Conservation (phyloP, 169 alveolate species). For the Plasmodium berghei region DNA sequence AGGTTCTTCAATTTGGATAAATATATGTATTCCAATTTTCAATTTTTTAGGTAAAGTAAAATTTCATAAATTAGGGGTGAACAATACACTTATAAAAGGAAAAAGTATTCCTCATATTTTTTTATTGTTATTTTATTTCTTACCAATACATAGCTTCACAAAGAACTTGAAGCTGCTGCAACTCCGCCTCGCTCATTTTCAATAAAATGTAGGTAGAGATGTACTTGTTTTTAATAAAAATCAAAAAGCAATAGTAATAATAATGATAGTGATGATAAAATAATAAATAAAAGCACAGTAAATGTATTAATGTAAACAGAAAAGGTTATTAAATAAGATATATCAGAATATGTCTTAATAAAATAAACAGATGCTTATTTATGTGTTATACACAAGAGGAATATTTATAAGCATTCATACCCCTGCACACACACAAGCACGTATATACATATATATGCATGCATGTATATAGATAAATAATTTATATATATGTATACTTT, state of each 20-base stretch:
- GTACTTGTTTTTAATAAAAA: conserved; percentile 2
- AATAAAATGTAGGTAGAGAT: conserved; percentile 2
- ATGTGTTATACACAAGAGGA: too few relatives aligned
- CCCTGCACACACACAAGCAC: too few relatives aligned
- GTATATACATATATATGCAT: conserved; percentile 1
- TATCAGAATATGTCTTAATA: not conserved
- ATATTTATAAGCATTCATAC: too few relatives aligned
- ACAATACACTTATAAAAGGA: too few relatives aligned
- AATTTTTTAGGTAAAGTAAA: too few relatives aligned
- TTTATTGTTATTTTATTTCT: not conserved
- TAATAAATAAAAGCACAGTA: not conserved
- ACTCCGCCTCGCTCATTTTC: conserved; percentile 82
- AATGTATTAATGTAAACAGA: not conserved
- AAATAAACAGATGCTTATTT: not conserved
- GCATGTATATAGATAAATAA: not conserved
- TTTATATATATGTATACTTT: not conserved
- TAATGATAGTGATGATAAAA: not conserved
- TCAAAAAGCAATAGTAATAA: not conserved
- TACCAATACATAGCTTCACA: conserved; percentile 89
- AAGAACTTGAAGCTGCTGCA: conserved; percentile 90
- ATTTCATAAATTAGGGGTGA: too few relatives aligned
- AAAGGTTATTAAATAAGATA: not conserved
- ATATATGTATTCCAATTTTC: too few relatives aligned
- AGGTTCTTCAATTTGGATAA: too few relatives aligned
- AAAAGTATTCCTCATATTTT: not conserved